phyloP scores from a whole-genome alignment of 169 alveolate genomes.

The Plasmodium gallinaceum region DNA sequence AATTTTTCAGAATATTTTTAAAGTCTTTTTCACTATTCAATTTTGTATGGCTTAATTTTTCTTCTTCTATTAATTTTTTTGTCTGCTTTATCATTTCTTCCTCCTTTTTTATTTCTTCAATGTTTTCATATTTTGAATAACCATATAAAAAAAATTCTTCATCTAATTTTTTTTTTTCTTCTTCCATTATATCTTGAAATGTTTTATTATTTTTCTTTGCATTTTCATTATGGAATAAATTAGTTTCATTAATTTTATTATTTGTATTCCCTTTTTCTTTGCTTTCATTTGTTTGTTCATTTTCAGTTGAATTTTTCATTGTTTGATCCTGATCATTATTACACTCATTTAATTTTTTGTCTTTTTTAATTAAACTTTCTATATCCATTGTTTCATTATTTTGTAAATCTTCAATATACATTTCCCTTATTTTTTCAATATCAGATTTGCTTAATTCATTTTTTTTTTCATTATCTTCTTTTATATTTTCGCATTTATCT shows the following conservation, averaged over 20 bases:
- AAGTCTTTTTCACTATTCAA: constrained; percentile 56
- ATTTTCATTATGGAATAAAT: not conserved
- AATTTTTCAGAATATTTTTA: constrained; percentile 56
- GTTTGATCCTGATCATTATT: not conserved
- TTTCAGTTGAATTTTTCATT: not conserved
- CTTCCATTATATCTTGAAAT: constrained; percentile 63
- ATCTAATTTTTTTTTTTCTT: constrained; percentile 75
- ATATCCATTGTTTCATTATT: constrained; percentile 48
- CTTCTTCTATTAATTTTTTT: constrained; percentile 52
- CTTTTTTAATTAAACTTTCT: constrained; percentile 28
- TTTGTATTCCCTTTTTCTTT: not conserved
- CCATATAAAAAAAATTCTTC: constrained; percentile 75
- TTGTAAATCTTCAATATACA: constrained; percentile 71
- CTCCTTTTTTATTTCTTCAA: constrained; percentile 63
- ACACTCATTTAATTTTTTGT: constrained; percentile 1
- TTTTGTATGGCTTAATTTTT: constrained; percentile 15
- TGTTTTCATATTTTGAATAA: constrained; percentile 71
- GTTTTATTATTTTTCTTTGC: constrained; percentile 30
- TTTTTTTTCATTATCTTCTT: not conserved
- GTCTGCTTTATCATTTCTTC: constrained; percentile 63
- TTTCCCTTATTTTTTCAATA: constrained; percentile 56
- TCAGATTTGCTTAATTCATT: constrained; percentile 16
- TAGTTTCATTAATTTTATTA: not conserved
- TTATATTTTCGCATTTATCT: not conserved
- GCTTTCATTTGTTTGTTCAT: not conserved